phyloP scores from a whole-genome alignment of 176 grass and related monocot species.

The Elymus sibiricus region DNA sequence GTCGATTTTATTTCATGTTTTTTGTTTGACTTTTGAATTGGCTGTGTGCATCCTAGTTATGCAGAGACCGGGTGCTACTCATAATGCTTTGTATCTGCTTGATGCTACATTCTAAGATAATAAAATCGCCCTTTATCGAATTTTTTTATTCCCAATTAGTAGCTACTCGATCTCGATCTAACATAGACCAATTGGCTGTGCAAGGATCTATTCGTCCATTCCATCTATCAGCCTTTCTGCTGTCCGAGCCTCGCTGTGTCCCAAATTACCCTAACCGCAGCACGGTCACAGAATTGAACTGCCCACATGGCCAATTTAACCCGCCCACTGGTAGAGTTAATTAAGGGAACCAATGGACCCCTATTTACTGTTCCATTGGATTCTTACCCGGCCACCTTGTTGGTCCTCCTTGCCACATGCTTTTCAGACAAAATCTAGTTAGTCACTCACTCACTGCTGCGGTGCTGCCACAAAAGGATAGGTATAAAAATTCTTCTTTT shows the following conservation, averaged over 20 bases:
- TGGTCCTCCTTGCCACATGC: constrained; percentile 26
- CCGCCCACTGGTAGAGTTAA: not conserved
- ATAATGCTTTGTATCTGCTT: too few species aligned
- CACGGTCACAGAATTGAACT: constrained; percentile 24
- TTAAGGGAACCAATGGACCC: too few species aligned
- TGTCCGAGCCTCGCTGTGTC: not conserved
- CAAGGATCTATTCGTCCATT: constrained; percentile 14
- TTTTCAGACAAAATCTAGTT: constrained; percentile 20
- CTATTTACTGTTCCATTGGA: constrained; percentile 48
- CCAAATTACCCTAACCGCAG: constrained; percentile 1
- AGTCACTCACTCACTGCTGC: not conserved
- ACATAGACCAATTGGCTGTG: constrained; percentile 37
- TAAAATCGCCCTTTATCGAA: too few species aligned
- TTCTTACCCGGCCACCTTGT: constrained; percentile 10
- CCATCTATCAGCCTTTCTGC: not conserved
- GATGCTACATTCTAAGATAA: too few species aligned
- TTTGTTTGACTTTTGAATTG: too few species aligned
- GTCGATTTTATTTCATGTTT: too few species aligned
- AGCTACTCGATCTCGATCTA: constrained; percentile 24
- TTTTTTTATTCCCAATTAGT: not conserved
- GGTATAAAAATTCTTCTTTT: constrained; percentile 9
- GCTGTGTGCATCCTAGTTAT: too few species aligned
- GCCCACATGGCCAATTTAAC: constrained; percentile 1
- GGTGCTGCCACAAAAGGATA: constrained; percentile 10
- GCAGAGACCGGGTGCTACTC: too few species aligned